Evolutionary conservation across 2,329 filamentous ascomycete species (phyloP).

Genomic region (Epichloe sp.): DNA sequence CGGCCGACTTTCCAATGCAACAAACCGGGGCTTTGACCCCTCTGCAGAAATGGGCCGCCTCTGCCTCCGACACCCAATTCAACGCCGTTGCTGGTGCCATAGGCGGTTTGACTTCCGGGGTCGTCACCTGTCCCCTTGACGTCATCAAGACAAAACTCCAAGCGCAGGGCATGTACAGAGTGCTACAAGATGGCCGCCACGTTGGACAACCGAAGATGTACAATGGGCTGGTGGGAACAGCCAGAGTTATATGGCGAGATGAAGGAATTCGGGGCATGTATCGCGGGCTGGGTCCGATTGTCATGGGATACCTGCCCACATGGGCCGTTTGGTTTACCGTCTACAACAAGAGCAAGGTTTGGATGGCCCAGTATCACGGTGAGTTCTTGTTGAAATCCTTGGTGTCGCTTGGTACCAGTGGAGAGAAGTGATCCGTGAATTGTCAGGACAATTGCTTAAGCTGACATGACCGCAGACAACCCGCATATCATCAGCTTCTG

Average conservation of each 20-base stretch:
- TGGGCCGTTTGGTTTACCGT: slow-evolving; percentile 98
- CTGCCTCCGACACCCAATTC: slow-evolving; percentile 50
- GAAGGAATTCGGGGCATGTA: slow-evolving; percentile 89
- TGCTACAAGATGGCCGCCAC: slow-evolving; percentile 33
- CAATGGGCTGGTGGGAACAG: slow-evolving; percentile 76
- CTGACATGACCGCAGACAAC: slow-evolving; percentile 40
- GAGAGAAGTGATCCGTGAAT: not conserved
- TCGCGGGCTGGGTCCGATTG: slow-evolving; percentile 82
- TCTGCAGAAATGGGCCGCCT: slow-evolving; percentile 42
- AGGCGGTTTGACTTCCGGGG: slow-evolving; percentile 82
- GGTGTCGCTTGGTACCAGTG: not conserved
- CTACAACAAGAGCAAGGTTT: slow-evolving; percentile 78
- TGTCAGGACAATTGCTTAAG: not conserved
- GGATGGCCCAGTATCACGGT: slow-evolving; percentile 56
- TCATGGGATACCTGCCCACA: slow-evolving; percentile 89
- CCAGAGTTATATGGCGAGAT: slow-evolving; percentile 69
- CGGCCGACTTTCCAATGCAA: slow-evolving; percentile 20
- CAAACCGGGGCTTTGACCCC: slow-evolving; percentile 23
- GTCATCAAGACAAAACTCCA: slow-evolving; percentile 99
- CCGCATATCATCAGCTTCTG: slow-evolving; percentile 69
- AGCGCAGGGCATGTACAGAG: slow-evolving; percentile 73
- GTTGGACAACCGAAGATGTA: slow-evolving; percentile 52
- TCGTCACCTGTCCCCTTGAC: slow-evolving; percentile 93
- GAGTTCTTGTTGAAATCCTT: slow-evolving; percentile 9
- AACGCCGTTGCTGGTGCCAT: slow-evolving; percentile 78